phyloP scores from a whole-genome alignment of 2,329 filamentous ascomycete species.

The Nemania sp. region DNA sequence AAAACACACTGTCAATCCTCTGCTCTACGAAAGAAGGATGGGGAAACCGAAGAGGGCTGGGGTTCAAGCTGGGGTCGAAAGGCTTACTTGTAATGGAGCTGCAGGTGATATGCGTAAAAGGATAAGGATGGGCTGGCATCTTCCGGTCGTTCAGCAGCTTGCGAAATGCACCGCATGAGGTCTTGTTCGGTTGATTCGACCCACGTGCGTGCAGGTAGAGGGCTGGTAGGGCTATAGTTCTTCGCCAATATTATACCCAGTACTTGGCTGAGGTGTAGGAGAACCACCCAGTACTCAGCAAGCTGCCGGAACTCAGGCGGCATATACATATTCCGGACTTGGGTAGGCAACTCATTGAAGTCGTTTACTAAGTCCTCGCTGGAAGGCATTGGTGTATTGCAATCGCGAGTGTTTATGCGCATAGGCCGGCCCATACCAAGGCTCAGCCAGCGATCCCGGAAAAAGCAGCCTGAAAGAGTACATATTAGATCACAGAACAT shows the following conservation, averaged over 20 bases:
- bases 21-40: not conserved
- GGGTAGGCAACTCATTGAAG: constrained; percentile 6
- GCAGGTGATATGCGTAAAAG: constrained; percentile 20
- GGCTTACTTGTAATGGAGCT: constrained; percentile 20
- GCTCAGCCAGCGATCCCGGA: constrained; percentile 48
- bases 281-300: constrained; percentile 18
- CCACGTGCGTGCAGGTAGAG: constrained; percentile 14
- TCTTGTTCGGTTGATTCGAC: constrained; percentile 21
- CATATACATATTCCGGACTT: constrained; percentile 7
- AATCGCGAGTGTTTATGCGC: constrained; percentile 45
- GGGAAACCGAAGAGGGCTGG: not conserved
- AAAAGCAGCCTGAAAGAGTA: constrained; percentile 37
- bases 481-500: not conserved
- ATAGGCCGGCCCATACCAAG: constrained; percentile 46
- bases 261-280: constrained; percentile 20
- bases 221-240: constrained; percentile 19
- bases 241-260: constrained; percentile 19
- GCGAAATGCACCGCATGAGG: constrained; percentile 13
- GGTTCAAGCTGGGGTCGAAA: too few species aligned
- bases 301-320: constrained; percentile 19
- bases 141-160: constrained; percentile 7
- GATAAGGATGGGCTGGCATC: constrained; percentile 13
- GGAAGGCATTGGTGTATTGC: constrained; percentile 41
- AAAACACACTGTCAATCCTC: not conserved
- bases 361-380: constrained; percentile 18